Conservation (phyloP, 352 stramenopile species). For the Pseudoperonospora humuli region DNA sequence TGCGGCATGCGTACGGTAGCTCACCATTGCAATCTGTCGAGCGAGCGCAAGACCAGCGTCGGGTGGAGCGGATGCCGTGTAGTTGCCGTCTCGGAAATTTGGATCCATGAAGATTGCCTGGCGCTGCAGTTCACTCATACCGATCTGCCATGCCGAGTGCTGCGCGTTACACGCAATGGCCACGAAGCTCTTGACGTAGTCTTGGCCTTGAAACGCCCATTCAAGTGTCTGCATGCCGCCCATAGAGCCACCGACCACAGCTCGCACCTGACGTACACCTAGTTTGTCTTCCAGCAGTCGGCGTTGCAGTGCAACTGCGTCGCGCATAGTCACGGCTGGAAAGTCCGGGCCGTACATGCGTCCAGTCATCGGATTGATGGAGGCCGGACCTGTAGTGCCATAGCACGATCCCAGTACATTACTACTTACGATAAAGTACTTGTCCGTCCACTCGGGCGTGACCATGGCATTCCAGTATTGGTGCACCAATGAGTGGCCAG, state of each 20-base stretch:
- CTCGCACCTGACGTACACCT: constrained; percentile 72
- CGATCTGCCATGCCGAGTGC: constrained; percentile 96
- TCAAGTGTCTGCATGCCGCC: constrained; percentile 97
- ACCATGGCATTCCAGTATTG: constrained; percentile 92
- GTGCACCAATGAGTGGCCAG: constrained; percentile 89
- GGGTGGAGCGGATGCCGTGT: constrained; percentile 58
- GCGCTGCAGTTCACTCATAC: constrained; percentile 91
- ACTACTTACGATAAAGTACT: constrained; percentile 95
- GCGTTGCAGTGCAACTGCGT: constrained; percentile 90
- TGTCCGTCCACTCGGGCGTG: constrained; percentile 91
- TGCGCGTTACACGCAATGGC: constrained; percentile 91
- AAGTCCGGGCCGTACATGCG: constrained; percentile 85
- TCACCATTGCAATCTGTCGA: constrained; percentile 95
- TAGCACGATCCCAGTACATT: constrained; percentile 96
- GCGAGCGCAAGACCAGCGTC: constrained; percentile 84
- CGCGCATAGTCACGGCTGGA: constrained; percentile 87
- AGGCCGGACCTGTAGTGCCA: constrained; percentile 85
- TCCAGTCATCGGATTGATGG: constrained; percentile 62
- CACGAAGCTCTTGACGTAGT: constrained; percentile 86
- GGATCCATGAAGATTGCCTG: constrained; percentile 95
- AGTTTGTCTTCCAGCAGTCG: constrained; percentile 85
- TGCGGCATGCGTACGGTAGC: constrained; percentile 89
- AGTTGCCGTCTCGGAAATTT: constrained; percentile 81
- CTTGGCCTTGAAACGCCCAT: constrained; percentile 85
- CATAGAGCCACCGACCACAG: constrained; percentile 93